Percentiles rank a stretch among this genome's conserved stretches.
Evolutionary conservation across 1,284 basidiomycete species (phyloP).

Genomic region (Moniliophthora roreri): DNA sequence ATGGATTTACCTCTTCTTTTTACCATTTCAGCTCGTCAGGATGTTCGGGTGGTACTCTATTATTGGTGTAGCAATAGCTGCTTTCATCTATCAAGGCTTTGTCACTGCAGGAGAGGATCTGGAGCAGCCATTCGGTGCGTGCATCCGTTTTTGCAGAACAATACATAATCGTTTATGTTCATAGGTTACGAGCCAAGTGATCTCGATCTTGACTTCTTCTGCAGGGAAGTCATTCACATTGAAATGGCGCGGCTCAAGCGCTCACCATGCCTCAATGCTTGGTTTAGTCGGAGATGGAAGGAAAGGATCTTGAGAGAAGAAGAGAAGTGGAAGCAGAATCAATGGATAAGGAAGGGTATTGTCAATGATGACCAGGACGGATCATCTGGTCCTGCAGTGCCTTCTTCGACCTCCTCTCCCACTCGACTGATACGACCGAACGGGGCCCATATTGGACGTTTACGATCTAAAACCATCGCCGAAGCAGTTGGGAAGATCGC

Average conservation of each 20-base stretch:
- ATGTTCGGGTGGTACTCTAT: conserved; percentile 61
- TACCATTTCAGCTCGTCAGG: conserved; percentile 67
- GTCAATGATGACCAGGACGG: background rate
- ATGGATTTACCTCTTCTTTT: conserved; percentile 70
- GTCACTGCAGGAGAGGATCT: conserved; percentile 67
- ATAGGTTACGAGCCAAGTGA: background rate
- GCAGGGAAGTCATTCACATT: background rate
- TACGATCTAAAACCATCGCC: background rate
- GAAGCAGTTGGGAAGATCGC: background rate
- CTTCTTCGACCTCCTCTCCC: background rate
- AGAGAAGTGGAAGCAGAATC: background rate
- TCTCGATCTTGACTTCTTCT: background rate
- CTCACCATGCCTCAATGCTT: background rate
- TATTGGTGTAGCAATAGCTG: conserved; percentile 56
- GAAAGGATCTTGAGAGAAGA: background rate
- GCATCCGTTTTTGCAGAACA: background rate
- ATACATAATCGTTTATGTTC: background rate
- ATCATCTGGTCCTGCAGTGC: background rate
- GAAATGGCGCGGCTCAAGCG: background rate
- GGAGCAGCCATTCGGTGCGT: conserved; percentile 66
- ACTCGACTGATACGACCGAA: no score
- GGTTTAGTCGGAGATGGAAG: conserved; percentile 1
- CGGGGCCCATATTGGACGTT: background rate
- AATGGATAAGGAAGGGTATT: background rate
- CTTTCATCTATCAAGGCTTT: conserved; percentile 69